phyloP scores from a whole-genome alignment of 2,329 filamentous ascomycete genomes.

The Macrophomina pseudophaseolina region DNA sequence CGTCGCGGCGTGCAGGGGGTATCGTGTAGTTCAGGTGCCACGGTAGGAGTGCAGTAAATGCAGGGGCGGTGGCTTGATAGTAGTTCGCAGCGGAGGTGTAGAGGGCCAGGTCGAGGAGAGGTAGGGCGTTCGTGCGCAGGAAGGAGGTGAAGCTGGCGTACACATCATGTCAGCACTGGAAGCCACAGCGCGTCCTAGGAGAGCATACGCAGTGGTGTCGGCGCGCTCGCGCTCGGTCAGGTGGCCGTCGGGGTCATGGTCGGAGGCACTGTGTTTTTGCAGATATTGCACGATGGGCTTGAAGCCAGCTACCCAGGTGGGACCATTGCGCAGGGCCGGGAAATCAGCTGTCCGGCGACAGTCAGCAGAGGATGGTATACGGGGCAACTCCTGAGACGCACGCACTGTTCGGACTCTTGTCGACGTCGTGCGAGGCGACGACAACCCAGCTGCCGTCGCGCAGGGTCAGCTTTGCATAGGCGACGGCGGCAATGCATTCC shows the following conservation, averaged over 20 bases:
- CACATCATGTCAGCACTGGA: slow-evolving; percentile 26
- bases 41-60: slow-evolving; percentile 78
- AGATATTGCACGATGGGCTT: slow-evolving; percentile 65
- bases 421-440: slow-evolving; percentile 62
- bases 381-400: slow-evolving; percentile 21
- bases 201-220: slow-evolving; percentile 49
- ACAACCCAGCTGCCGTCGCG: slow-evolving; percentile 54
- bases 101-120: slow-evolving; percentile 82
- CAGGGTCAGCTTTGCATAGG: slow-evolving; percentile 72
- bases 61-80: slow-evolving; percentile 73
- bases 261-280: slow-evolving; percentile 35
- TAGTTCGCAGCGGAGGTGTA: slow-evolving; percentile 93
- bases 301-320: slow-evolving; percentile 65
- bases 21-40: slow-evolving; percentile 90
- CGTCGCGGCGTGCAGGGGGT: slow-evolving; percentile 72
- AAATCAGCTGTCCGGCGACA: slow-evolving; percentile 54
- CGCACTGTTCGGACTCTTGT: slow-evolving; percentile 67
- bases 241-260: slow-evolving; percentile 38
- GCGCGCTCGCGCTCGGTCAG: slow-evolving; percentile 41
- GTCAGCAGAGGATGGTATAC: slow-evolving; percentile 3
- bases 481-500: slow-evolving; percentile 83
- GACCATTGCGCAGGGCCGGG: slow-evolving; percentile 62
- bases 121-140: slow-evolving; percentile 73
- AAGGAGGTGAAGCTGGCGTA: slow-evolving; percentile 63
- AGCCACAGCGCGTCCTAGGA: slow-evolving; percentile 11